Evolutionary conservation across 441 rosid genomes (phyloP), one percentile per base, ranked within the genome.

Genomic region (Aquilaria agallochum): DNA sequence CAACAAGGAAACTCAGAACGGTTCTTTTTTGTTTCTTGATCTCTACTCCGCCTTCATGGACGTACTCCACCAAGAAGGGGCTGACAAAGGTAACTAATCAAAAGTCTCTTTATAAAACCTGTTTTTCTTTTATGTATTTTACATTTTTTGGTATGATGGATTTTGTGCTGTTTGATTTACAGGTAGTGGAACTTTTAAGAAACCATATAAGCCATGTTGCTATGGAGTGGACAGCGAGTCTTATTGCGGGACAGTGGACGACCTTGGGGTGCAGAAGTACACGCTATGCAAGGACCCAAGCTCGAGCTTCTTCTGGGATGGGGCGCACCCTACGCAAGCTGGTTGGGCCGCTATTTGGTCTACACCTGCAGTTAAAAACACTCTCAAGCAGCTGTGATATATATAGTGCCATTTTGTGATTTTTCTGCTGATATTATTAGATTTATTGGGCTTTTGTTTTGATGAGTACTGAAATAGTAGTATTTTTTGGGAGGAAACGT

Each of bases 261-360:
- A 32, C 48, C 71, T 51, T 56, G 83, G 80, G 40, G 58, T 58
- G 42, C 74, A 64, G 71, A 68, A 47, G 67, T 78, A 80, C 42
- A 57, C 4, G n/a, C 50, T 73, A 0, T 85, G 88, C 71, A 34
- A 62, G 4, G 66, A 82, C 8, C 83, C 83, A 0, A 66, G 73
- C 50, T 31, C 14, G 5, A 74, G 81, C 2, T 57, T 85, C 52
- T 82, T 78, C 54, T 80, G 90, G 87, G 90, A 84, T 69, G 47
- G 46, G 50, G 50, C 81, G 0, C 90, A 84, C 31, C 85, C 83
- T 55, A 65, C 84, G 0, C 82, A 85, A 57, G 68, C 53, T 47
- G 90, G 86, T 1, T 85, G 88, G 90, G 76, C n/a, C 13, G 36
- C 62, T 2, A 33, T 77, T 66, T 73, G 46, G 52, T 58, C 42